Percentiles rank a stretch among this genome's conserved stretches.
Evolutionary conservation across 139 green algal genomes (phyloP).

Genomic region (Micromonas commoda): DNA sequence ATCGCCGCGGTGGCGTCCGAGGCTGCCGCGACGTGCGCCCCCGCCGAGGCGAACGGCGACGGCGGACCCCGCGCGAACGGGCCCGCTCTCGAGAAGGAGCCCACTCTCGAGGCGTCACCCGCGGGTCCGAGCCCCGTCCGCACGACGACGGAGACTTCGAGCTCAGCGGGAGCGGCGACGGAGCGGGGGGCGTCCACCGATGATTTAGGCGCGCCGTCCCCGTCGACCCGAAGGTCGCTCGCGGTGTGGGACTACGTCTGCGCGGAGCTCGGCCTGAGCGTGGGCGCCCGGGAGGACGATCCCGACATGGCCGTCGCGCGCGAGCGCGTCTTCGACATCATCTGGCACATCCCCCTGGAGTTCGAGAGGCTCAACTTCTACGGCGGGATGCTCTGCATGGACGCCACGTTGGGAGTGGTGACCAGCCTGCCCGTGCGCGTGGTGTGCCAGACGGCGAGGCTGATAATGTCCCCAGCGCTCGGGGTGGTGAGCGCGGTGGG

Average conservation of each 20-base stretch:
- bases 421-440: constrained; percentile 37
- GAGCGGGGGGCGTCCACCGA: too few species aligned
- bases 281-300: constrained; percentile 31
- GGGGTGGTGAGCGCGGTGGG: not conserved
- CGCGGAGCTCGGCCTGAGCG: constrained; percentile 51
- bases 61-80: too few species aligned
- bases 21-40: too few species aligned
- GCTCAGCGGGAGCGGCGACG: too few species aligned
- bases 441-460: not conserved
- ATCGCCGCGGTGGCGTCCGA: too few species aligned
- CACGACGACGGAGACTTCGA: too few species aligned
- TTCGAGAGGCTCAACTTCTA: constrained; percentile 29
- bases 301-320: constrained; percentile 17
- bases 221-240: not conserved
- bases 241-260: constrained; percentile 31
- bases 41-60: too few species aligned
- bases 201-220: not conserved
- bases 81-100: too few species aligned
- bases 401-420: constrained; percentile 38
- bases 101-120: too few species aligned
- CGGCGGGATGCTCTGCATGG: constrained; percentile 37
- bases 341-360: constrained; percentile 33
- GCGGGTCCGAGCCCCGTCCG: too few species aligned
- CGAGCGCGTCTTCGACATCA: constrained; percentile 35
- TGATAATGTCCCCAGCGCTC: not conserved